A percentile compares a stretch with the other conserved stretches of the same genome.
These are phyloP conservation scores for Lobosporangium transversale DNA, from an alignment of 192 early-diverging fungal genomes.

Conservation along the genomic window DNA sequence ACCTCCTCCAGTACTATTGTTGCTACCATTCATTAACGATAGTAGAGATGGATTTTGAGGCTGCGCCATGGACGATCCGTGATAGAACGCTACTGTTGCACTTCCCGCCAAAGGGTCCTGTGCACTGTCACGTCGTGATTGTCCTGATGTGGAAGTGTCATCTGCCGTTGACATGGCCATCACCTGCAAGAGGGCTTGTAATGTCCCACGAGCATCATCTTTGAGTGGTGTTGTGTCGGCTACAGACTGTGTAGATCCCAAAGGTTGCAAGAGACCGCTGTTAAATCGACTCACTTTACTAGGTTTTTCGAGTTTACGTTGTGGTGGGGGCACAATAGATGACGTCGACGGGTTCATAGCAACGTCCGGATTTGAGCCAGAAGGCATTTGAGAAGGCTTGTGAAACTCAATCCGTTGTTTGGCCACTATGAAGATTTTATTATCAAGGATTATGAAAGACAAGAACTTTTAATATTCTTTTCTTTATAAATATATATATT, in stretches of 20 bases:
- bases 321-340: background rate
- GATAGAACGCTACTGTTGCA: background rate
- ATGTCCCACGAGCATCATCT: background rate
- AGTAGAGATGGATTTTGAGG: conserved; percentile 11
- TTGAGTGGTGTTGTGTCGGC: background rate
- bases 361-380: background rate
- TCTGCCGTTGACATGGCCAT: background rate
- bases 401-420: background rate
- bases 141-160: background rate
- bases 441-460: no score
- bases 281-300: background rate
- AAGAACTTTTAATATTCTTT: no score
- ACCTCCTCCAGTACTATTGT: background rate
- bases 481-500: no score
- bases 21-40: conserved; percentile 7
- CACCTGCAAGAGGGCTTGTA: background rate
- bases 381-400: background rate
- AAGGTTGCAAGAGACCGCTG: background rate
- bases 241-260: background rate
- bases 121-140: background rate
- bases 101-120: no score
- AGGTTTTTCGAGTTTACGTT: background rate
- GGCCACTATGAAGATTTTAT: background rate
- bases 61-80: background rate
- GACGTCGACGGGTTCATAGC: background rate